These are phyloP conservation scores for Grosmannia huntii DNA, from an alignment of 2,329 filamentous ascomycete genomes.

Conservation along the genomic window DNA sequence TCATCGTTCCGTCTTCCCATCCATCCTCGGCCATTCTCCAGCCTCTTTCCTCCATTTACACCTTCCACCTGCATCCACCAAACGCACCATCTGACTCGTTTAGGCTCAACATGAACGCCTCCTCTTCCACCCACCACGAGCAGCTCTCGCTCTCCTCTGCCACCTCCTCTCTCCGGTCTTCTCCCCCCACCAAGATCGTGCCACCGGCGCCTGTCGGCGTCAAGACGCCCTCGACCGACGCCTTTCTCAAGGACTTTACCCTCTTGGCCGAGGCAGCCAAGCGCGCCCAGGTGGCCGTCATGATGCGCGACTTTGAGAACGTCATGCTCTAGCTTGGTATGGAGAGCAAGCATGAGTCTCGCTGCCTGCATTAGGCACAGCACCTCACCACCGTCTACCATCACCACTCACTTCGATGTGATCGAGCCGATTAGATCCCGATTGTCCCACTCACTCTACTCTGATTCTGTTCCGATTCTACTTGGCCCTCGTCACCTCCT, in stretches of 20 bases:
- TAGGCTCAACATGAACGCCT: background rate
- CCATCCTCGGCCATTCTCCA: background rate
- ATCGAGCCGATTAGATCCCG: background rate
- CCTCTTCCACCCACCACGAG: constrained; percentile 13
- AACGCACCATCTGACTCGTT: background rate
- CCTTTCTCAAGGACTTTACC: constrained; percentile 68
- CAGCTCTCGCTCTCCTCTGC: constrained; percentile 15
- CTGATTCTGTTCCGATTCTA: too few species aligned
- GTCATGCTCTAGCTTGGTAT: constrained; percentile 38
- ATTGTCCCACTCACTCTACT: background rate
- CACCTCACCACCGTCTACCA: background rate
- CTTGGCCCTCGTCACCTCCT: too few species aligned
- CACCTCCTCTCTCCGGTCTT: constrained; percentile 12
- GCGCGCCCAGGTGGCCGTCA: constrained; percentile 76
- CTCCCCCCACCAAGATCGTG: constrained; percentile 15
- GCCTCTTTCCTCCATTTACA: background rate
- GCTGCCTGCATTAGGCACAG: background rate
- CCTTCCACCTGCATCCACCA: background rate
- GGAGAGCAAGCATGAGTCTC: background rate
- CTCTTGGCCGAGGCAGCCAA: constrained; percentile 88
- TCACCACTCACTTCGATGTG: background rate
- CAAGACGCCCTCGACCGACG: constrained; percentile 32
- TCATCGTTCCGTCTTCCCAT: background rate
- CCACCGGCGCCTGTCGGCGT: constrained; percentile 17
- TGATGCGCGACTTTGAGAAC: constrained; percentile 76